Evolutionary conservation across 768 basidiomycete genomes (phyloP), one percentile per base, ranked within the genome.

Genomic region (Suillus alpinus): DNA sequence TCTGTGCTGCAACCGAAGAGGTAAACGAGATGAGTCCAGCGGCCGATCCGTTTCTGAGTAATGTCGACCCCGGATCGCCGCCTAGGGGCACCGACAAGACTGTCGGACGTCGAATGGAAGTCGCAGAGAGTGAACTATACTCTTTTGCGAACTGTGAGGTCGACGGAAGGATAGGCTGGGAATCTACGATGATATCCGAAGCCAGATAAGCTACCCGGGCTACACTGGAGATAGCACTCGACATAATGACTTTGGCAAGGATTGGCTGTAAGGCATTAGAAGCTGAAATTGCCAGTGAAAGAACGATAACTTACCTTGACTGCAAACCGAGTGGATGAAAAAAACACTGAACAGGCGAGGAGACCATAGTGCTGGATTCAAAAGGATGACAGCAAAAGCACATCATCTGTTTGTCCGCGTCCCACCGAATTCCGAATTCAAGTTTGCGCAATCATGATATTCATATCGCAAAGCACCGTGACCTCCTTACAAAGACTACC

Each of bases 161-260:
- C 5, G 66, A 69, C 13, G 80, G 77, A 37, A 72, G 67, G 6
- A 76, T 69, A 3, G 84, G 79, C 46, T 80, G 81, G 3, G 84
- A 80, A 64, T 89, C 81, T 46, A 93, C 74, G 16, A 92, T 66
- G 50, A 83, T 74, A 66, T 90, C 89, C 8, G 91, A 89, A 32
- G 86, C 79, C 34, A 90, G 74, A 71, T 82, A 86, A n/a, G 86
- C 88, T 62, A 92, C 80, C 37, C 90, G 86, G 43, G 87, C 83
- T 58, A 89, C 87, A 6, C 81, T 67, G 13, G 68, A 58, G 50
- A 75, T 59, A 0, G 76, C 62, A 8, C 58, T 65, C 1, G 78
- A 63, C 72, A 73, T 73, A 26, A 53, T 57, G 53, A 18, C 47
- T 49, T 49, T 26, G 14, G 26, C 36, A 26, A 32, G 18, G 26